Evolutionary conservation across 768 basidiomycete species (phyloP).

Genomic region (Plicaturopsis crispa): DNA sequence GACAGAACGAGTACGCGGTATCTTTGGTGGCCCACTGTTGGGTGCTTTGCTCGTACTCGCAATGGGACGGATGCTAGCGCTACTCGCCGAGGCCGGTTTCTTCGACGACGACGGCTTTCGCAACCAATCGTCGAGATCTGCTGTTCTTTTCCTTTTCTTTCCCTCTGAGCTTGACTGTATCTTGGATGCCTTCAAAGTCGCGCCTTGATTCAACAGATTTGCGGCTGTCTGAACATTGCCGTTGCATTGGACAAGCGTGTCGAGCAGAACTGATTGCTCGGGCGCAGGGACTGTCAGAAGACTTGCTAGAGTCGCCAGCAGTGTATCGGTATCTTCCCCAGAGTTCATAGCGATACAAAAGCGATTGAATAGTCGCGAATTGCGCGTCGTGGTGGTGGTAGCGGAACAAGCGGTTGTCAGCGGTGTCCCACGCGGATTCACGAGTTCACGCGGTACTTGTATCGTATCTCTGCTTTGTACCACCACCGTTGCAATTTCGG

Average conservation of each 20-base stretch:
- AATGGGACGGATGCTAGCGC: no score
- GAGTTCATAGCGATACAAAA: no score
- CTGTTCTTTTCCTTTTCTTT: conserved; percentile 46
- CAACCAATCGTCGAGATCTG: conserved; percentile 52
- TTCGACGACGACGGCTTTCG: no score
- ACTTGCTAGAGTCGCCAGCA: conserved; percentile 63
- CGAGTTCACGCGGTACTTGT: no score
- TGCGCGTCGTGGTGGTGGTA: no score
- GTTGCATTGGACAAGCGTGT: conserved; percentile 46
- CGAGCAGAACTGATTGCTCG: conserved; percentile 38
- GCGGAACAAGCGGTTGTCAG: no score
- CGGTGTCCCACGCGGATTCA: no score
- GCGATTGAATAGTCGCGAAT: no score
- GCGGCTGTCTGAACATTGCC: conserved; percentile 54
- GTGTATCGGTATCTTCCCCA: conserved; percentile 51
- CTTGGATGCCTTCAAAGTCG: conserved; percentile 4
- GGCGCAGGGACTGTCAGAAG: conserved; percentile 30
- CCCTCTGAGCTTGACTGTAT: no score
- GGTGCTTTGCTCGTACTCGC: neutral
- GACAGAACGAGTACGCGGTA: conserved; percentile 5
- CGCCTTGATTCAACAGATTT: conserved; percentile 22
- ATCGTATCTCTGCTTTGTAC: no score
- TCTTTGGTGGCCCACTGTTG: conserved; percentile 2
- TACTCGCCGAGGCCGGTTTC: no score
- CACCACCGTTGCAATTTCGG: no score